Base-by-base conservation (phyloP, 2,329 filamentous ascomycete genomes). In the Parafenestella ontariensis region DNA sequence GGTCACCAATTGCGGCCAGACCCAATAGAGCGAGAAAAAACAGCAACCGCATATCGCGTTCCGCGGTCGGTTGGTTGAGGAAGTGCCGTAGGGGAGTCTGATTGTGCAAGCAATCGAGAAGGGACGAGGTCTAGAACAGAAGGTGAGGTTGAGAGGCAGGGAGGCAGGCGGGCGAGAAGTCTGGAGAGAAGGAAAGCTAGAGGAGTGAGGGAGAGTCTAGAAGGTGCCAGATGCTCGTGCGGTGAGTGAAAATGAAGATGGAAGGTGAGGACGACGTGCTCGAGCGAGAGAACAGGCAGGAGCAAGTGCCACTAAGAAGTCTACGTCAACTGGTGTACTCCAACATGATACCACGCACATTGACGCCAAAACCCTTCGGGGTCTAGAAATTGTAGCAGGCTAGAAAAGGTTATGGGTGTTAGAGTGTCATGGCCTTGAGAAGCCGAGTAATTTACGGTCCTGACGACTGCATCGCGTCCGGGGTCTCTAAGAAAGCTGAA, bases 21-120 rank as follows among this genome's bases (percentile, higher is more conserved):
- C 43, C 47, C 24, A 62, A 41, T 2, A 52, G 24, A 34, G 29
- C 10, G 2, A 43, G 9, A n/a, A 34, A 17, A 10, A 39, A 18
- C 5, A 23, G 39, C 20, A 56, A 40, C 21, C 47, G 39, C 57
- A 60, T 60, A n/a, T 15, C 17, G 31, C 10, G 8, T 31, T 11
- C 15, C 28, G 28, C 28, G 8, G 15, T 31, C 6, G 24, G 24
- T 26, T 26, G 24, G 24, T 5, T 10, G 24, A 26, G 24, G 24
- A 26, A 9, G 24, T 9, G 24, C 24, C 5, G 24, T 26, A 26
- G 24, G 9, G 24, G 9, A 5, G 24, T 9, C 5, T 9, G 24
- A 5, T 26, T 5, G 24, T 5, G 24, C 24, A 26, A 26, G 24
- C 24, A 31, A 13, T 31, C 28, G 28, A 31, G 28, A 31, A 10